A percentile compares a stretch with the other conserved stretches of the same genome.
These are phyloP conservation scores for Hericium coralloides DNA, from an alignment of 768 basidiomycete genomes.

Conservation along the genomic window DNA sequence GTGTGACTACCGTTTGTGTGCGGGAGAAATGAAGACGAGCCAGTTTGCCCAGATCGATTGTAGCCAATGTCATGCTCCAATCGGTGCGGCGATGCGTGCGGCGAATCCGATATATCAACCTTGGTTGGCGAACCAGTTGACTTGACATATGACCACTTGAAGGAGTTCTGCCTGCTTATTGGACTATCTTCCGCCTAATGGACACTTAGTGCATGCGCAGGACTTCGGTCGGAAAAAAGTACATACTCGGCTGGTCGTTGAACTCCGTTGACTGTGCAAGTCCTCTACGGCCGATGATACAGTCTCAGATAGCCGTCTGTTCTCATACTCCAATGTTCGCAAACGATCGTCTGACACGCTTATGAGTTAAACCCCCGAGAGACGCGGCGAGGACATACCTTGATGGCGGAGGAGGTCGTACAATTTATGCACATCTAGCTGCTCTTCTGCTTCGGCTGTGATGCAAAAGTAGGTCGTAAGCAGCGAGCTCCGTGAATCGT, in stretches of 20 bases:
- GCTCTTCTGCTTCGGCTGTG: conserved; percentile 52
- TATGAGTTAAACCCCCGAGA: conserved; percentile 1
- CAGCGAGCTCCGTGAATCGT: too few relatives aligned
- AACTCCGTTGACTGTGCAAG: conserved; percentile 32
- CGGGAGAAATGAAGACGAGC: neutral
- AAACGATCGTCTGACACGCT: conserved; percentile 54
- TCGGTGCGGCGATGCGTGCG: conserved; percentile 71
- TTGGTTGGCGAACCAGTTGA: conserved; percentile 78
- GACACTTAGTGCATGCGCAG: conserved; percentile 15
- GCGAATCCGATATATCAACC: conserved; percentile 58
- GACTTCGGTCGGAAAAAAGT: conserved; percentile 18
- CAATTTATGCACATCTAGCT: conserved; percentile 52
- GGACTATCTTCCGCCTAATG: conserved; percentile 30
- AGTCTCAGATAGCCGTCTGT: conserved; percentile 54
- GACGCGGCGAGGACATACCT: conserved; percentile 33
- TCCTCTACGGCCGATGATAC: conserved; percentile 63
- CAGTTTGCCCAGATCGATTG: conserved; percentile 3
- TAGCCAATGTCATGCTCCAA: conserved; percentile 54
- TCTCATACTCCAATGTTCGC: conserved; percentile 66
- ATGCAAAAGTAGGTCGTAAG: neutral
- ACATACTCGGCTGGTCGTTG: conserved; percentile 5
- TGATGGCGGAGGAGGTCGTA: conserved; percentile 64
- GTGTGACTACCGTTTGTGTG: conserved; percentile 1
- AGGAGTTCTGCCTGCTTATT: conserved; percentile 67
- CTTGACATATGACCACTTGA: conserved; percentile 85